These are phyloP conservation scores for Camillea tinctor DNA, from an alignment of 2,329 filamentous ascomycete species.

Conservation along the genomic window DNA sequence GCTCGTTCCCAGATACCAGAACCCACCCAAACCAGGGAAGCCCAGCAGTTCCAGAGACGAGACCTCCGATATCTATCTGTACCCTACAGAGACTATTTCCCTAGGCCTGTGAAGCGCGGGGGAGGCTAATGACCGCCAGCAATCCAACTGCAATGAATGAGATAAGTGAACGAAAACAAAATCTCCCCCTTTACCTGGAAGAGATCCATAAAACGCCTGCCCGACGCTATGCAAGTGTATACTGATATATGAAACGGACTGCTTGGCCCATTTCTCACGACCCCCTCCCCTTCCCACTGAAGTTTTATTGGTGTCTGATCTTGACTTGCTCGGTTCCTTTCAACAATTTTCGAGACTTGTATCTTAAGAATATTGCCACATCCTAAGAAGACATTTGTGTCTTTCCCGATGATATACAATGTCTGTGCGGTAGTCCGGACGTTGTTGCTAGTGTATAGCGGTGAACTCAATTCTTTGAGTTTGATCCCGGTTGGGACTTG, in stretches of 20 bases:
- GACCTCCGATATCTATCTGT: slow-evolving; percentile 1
- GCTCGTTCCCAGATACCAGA: not conserved
- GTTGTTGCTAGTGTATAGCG: slow-evolving; percentile 1
- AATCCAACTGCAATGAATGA: slow-evolving; percentile 13
- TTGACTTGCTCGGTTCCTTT: not conserved
- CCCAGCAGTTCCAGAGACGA: not conserved
- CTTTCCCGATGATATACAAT: not conserved
- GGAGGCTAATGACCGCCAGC: slow-evolving; percentile 1
- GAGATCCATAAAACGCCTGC: slow-evolving; percentile 28
- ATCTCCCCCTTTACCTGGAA: slow-evolving; percentile 10
- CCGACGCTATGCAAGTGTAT: slow-evolving; percentile 35
- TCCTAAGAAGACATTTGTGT: not conserved
- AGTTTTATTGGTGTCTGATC: not conserved
- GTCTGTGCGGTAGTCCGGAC: not conserved
- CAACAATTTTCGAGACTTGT: not conserved
- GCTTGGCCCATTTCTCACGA: not conserved
- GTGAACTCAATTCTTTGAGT: not conserved
- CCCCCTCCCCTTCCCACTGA: not conserved
- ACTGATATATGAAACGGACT: slow-evolving; percentile 9
- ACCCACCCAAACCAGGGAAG: not conserved
- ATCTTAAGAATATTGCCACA: not conserved
- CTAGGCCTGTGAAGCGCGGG: slow-evolving; percentile 15
- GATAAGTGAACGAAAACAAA: slow-evolving; percentile 1
- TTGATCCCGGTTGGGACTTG: not conserved
- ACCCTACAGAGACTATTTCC: slow-evolving; percentile 5